phyloP scores from a whole-genome alignment of 1,284 basidiomycete genomes.

The Ganoderma meredithae region DNA sequence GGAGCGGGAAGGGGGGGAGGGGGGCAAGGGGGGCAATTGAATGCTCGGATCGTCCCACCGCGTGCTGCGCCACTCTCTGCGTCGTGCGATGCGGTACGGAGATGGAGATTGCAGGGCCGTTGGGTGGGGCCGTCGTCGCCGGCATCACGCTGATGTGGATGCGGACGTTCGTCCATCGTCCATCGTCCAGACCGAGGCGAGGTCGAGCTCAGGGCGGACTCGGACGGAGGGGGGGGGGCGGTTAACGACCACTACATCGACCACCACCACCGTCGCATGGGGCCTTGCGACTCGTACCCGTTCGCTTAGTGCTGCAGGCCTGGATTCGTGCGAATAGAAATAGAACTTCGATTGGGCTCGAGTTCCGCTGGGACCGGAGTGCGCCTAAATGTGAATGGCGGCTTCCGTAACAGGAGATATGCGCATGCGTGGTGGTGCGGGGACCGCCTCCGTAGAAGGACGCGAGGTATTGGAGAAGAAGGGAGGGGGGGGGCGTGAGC shows the following conservation, averaged over 20 bases:
- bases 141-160: neutral
- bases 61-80: neutral
- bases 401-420: neutral
- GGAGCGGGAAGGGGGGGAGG: no score
- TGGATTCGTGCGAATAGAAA: neutral
- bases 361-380: neutral
- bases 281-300: neutral
- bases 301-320: neutral
- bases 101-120: conserved; percentile 2
- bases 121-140: neutral
- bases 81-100: neutral
- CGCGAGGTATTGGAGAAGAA: neutral
- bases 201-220: neutral
- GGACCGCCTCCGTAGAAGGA: neutral
- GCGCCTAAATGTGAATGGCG: neutral
- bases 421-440: neutral
- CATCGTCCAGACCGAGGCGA: conserved; percentile 2
- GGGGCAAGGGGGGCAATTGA: no score
- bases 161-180: neutral
- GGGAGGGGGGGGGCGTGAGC: neutral
- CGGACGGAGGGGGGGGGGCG: no score
- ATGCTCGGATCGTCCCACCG: neutral
- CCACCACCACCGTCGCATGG: neutral
- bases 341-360: neutral
- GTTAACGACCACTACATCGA: no score